phyloP scores from a whole-genome alignment of 2,329 filamentous ascomycete genomes.

The Aspergillus proliferans region DNA sequence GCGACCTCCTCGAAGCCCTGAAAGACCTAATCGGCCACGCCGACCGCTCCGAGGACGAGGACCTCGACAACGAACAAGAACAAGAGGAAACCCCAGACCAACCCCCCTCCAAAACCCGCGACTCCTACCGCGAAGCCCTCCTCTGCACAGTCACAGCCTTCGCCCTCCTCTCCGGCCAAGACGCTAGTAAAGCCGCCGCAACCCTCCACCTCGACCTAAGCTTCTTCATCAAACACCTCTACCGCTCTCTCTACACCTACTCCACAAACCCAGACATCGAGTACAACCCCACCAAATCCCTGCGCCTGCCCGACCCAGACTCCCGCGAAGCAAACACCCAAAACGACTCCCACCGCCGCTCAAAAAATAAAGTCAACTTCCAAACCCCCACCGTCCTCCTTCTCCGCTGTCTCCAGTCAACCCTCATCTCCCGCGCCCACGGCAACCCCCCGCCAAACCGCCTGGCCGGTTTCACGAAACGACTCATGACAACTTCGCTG shows the following conservation, averaged over 20 bases:
- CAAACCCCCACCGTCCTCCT: conserved; percentile 92
- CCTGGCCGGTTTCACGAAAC: conserved; percentile 88
- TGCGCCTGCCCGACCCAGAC: conserved; percentile 64
- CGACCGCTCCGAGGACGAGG: conserved; percentile 43
- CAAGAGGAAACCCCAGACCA: conserved; percentile 29
- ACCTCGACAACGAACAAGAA: conserved; percentile 32
- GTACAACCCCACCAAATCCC: conserved; percentile 63
- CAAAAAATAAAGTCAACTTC: conserved; percentile 75
- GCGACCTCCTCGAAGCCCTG: conserved; percentile 86
- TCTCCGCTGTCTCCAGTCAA: conserved; percentile 74
- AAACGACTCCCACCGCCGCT: conserved; percentile 24
- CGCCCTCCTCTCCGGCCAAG: conserved; percentile 90
- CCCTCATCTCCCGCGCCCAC: conserved; percentile 71
- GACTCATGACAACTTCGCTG: conserved; percentile 72
- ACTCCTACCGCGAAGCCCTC: conserved; percentile 77
- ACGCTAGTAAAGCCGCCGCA: conserved; percentile 75
- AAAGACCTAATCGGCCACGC: conserved; percentile 84
- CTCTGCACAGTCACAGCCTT: conserved; percentile 96
- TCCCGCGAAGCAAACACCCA: conserved; percentile 20
- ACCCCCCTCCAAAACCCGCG: conserved; percentile 51
- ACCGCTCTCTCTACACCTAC: conserved; percentile 72
- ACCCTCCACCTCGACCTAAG: conserved; percentile 82
- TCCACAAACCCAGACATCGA: conserved; percentile 82
- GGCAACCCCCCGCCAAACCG: conserved; percentile 72
- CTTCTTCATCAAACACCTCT: conserved; percentile 93